phyloP scores from a whole-genome alignment of 257 asterid species.

The Prunella vulgaris region DNA sequence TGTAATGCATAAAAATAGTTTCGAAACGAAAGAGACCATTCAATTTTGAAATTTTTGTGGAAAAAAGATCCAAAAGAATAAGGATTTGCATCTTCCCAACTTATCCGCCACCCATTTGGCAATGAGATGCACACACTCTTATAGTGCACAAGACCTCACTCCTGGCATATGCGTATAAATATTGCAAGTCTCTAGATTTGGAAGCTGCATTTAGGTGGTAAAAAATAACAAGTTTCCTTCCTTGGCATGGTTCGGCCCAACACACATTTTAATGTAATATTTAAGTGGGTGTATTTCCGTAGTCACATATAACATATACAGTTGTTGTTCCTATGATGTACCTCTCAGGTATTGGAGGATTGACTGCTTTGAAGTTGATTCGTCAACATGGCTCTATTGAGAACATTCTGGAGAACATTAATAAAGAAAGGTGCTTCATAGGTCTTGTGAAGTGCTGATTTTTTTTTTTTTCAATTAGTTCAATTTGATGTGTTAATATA shows the following conservation, averaged over 20 bases:
- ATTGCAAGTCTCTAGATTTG: neutral
- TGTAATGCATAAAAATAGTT: no score
- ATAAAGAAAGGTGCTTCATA: constrained; percentile 74
- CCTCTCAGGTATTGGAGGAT: constrained; percentile 84
- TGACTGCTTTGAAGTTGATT: constrained; percentile 92
- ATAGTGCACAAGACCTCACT: neutral
- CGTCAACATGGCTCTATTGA: constrained; percentile 94
- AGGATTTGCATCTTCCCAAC: neutral
- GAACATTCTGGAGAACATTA: constrained; percentile 76
- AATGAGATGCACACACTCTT: no score
- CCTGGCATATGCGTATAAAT: neutral
- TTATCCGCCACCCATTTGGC: neutral
- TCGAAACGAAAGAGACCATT: no score
- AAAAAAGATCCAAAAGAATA: no score
- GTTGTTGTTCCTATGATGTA: neutral
- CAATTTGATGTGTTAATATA: neutral
- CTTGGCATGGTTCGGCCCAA: neutral
- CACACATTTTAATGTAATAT: neutral
- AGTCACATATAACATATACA: neutral
- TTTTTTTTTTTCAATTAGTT: neutral
- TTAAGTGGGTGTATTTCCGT: neutral
- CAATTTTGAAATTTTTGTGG: no score
- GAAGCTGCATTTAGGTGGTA: neutral
- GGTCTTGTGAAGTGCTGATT: constrained; percentile 6
- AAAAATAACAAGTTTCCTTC: neutral